phyloP scores from a whole-genome alignment of 2,329 filamentous ascomycete genomes.

The Didymella sp. region DNA sequence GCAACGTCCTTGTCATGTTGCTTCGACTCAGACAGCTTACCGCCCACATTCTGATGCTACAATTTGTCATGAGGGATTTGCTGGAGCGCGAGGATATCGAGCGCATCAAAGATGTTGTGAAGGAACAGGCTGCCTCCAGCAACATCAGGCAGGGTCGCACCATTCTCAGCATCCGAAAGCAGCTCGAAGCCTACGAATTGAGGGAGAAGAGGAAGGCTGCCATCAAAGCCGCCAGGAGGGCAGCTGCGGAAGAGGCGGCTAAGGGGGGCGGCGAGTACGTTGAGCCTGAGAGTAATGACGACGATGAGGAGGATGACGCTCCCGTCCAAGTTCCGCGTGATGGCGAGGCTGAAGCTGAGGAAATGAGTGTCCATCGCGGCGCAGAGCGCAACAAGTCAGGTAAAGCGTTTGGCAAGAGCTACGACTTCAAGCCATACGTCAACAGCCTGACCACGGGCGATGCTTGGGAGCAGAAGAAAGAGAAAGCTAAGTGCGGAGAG shows the following conservation, averaged over 20 bases:
- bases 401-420: conserved; percentile 47
- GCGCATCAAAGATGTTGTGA: conserved; percentile 48
- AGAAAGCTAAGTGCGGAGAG: conserved; percentile 54
- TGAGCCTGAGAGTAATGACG: conserved; percentile 6
- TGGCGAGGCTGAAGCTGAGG: background rate
- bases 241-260: conserved; percentile 18
- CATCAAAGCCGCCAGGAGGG: background rate
- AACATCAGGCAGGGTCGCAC: conserved; percentile 20
- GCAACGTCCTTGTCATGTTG: conserved; percentile 49
- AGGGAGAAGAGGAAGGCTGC: conserved; percentile 24
- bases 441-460: conserved; percentile 39
- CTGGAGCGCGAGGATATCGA: conserved; percentile 56
- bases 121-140: conserved; percentile 27
- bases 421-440: conserved; percentile 54
- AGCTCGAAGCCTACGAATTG: conserved; percentile 31
- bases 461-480: conserved; percentile 48
- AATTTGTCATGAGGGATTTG: conserved; percentile 55
- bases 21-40: conserved; percentile 61
- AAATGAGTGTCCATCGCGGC: background rate
- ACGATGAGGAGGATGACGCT: conserved; percentile 3
- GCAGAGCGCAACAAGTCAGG: conserved; percentile 26
- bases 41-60: conserved; percentile 57
- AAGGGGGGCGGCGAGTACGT: conserved; percentile 4
- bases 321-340: conserved; percentile 4
- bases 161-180: conserved; percentile 38